These are phyloP conservation scores for Solanum peruvianum DNA, from an alignment of 257 asterid species.

Conservation along the genomic window DNA sequence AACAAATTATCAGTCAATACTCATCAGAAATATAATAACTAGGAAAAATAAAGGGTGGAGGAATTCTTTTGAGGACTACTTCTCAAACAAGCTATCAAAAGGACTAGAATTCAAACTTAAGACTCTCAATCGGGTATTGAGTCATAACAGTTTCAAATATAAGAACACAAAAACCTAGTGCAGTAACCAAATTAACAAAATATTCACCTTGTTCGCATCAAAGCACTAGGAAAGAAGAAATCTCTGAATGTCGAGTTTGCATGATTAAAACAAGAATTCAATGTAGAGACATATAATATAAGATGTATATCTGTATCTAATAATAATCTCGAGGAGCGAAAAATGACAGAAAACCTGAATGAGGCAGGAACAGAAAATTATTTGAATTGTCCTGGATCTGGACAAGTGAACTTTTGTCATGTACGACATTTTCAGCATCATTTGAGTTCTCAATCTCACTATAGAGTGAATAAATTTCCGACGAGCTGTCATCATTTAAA, in stretches of 20 bases:
- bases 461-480: slow-evolving; percentile 17
- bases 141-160: background rate
- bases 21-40: background rate
- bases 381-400: slow-evolving; percentile 26
- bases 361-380: slow-evolving; percentile 17
- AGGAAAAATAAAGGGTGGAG: background rate
- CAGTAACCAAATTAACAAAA: background rate
- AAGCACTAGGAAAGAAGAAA: background rate
- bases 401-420: slow-evolving; percentile 32
- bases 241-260: background rate
- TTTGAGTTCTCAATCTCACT: slow-evolving; percentile 31
- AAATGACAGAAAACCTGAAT: slow-evolving; percentile 19
- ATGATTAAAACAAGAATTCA: background rate
- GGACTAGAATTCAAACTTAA: background rate
- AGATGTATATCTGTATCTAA: background rate
- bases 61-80: background rate
- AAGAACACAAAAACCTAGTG: background rate
- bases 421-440: slow-evolving; percentile 26
- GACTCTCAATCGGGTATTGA: background rate
- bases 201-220: background rate
- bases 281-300: background rate
- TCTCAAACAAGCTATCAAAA: background rate
- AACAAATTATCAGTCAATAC: background rate
- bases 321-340: background rate
- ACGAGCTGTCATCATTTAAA: slow-evolving; percentile 54